Conservation (phyloP, 257 asterid species). For the Solanum sparsipilum region DNA sequence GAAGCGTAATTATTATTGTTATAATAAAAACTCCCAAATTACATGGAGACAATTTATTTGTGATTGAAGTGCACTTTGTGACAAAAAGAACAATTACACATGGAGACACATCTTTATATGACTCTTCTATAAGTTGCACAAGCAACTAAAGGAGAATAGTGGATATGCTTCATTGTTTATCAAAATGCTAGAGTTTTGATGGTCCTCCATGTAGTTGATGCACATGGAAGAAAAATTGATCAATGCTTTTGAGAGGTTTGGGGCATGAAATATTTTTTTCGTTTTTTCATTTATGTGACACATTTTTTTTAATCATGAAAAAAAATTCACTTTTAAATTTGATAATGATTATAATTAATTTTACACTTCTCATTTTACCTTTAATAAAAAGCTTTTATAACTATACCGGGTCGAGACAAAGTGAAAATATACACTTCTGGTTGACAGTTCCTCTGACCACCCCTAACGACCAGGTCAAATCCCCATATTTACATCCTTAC, state of each 20-base stretch:
- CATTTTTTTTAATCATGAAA: background rate
- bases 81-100: background rate
- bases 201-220: background rate
- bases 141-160: background rate
- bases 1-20: background rate
- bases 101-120: background rate
- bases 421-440: no score
- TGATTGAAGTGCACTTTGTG: background rate
- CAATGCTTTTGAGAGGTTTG: background rate
- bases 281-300: background rate
- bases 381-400: background rate
- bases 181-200: background rate
- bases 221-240: background rate
- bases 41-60: background rate
- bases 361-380: background rate
- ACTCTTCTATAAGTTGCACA: background rate
- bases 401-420: background rate
- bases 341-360: background rate
- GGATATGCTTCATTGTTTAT: background rate
- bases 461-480: no score
- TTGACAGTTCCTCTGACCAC: no score
- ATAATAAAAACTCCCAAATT: background rate
- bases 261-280: background rate
- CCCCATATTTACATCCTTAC: no score
- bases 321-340: background rate